Percentiles rank a stretch among this genome's conserved stretches.
These are phyloP conservation scores for Panaeolus papilionaceus DNA, from an alignment of 768 basidiomycete genomes.

Conservation along the genomic window DNA sequence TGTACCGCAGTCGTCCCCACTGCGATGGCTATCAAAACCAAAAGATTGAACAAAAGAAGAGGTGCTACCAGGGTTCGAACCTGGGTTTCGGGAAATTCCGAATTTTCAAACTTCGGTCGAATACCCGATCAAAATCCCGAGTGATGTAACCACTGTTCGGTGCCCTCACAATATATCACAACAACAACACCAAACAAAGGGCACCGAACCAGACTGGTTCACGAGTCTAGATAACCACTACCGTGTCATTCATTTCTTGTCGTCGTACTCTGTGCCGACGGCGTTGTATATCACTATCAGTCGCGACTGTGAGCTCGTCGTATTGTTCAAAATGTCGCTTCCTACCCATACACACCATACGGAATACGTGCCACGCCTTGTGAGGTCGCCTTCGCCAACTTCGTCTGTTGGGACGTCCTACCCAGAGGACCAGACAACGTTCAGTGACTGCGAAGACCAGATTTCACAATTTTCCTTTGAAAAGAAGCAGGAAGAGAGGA, in stretches of 20 bases:
- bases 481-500: constrained; percentile 45
- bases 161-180: too few relatives aligned
- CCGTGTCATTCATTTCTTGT: constrained; percentile 1
- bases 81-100: constrained; percentile 28
- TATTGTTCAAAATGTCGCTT: constrained; percentile 14
- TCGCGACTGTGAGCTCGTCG: background rate
- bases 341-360: constrained; percentile 38
- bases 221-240: constrained; percentile 27
- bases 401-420: constrained; percentile 58
- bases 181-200: too few relatives aligned
- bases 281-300: background rate
- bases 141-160: too few relatives aligned
- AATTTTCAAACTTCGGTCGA: constrained; percentile 23
- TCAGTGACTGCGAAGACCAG: constrained; percentile 48
- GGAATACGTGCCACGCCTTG: constrained; percentile 54
- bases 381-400: constrained; percentile 56
- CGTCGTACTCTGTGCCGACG: background rate
- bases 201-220: too few relatives aligned
- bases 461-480: constrained; percentile 47
- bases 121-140: constrained; percentile 23
- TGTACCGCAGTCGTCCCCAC: too few relatives aligned
- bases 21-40: background rate
- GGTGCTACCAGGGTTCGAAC: constrained; percentile 31
- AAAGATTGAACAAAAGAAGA: constrained; percentile 15
- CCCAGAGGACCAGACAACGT: constrained; percentile 50